Evolutionary conservation across 2,329 filamentous ascomycete species (phyloP).

Genomic region (Calonectria leucothoes): DNA sequence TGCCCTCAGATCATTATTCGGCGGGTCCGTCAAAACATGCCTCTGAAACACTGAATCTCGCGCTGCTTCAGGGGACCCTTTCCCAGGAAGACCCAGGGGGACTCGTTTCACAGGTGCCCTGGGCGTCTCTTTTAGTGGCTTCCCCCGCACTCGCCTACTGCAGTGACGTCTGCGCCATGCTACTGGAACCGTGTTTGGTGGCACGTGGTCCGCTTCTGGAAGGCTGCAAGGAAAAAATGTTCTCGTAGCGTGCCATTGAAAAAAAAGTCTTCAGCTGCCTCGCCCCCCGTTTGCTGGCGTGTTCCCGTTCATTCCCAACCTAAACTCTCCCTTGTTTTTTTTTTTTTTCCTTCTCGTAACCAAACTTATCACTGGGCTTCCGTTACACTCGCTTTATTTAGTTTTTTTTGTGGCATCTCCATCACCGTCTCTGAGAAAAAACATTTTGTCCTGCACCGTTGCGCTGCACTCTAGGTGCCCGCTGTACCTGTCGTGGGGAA

Average conservation of each 20-base stretch:
- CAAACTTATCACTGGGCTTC: neutral
- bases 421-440: neutral
- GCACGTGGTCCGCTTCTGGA: slow-evolving; percentile 39
- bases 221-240: slow-evolving; percentile 27
- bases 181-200: slow-evolving; percentile 26
- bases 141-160: slow-evolving; percentile 34
- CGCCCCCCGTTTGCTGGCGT: slow-evolving; percentile 11
- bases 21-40: neutral
- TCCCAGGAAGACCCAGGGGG: slow-evolving; percentile 8
- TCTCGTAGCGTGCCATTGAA: slow-evolving; percentile 21
- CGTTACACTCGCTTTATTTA: neutral
- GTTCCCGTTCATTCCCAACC: slow-evolving; percentile 22
- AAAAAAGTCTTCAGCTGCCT: slow-evolving; percentile 38
- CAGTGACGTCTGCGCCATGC: slow-evolving; percentile 38
- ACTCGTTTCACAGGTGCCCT: slow-evolving; percentile 3
- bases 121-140: slow-evolving; percentile 27
- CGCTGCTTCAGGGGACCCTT: slow-evolving; percentile 12
- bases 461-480: slow-evolving; percentile 14
- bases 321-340: slow-evolving; percentile 31
- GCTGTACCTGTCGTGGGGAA: slow-evolving; percentile 9
- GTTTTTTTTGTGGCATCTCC: neutral
- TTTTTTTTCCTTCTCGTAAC: slow-evolving; percentile 12
- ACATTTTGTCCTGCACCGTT: neutral
- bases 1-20: neutral
- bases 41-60: slow-evolving; percentile 2